Evolutionary conservation across 257 asterid genomes (phyloP), one percentile per base, ranked within the genome.

Genomic region (Verbascum thapsus): DNA sequence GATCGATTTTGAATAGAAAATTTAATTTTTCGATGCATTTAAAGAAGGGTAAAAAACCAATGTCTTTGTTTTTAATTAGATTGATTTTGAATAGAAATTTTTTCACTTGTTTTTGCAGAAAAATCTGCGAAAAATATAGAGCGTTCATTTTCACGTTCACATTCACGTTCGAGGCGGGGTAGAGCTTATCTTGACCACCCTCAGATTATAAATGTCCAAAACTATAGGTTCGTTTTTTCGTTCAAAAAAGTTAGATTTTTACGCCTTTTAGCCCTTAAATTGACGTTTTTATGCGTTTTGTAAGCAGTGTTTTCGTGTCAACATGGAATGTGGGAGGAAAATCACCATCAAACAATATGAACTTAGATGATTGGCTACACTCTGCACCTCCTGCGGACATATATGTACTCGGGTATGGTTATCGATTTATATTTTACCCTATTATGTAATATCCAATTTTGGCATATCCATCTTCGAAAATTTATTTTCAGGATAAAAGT

Each of bases 261-360:
- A n/a, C n/a, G n/a, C n/a, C n/a, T n/a, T n/a, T n/a, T n/a, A n/a
- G n/a, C n/a, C n/a, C n/a, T n/a, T n/a, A n/a, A n/a, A n/a, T n/a
- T n/a, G n/a, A n/a, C n/a, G n/a, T n/a, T n/a, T n/a, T 65, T 52
- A 32, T 5, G 6, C 7, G 11, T 32, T 40, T 30, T 56, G 73
- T 53, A 60, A 38, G 72, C 88, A 94, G 99, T 37, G 74, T 85
- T 64, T 94, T 94, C 58, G 95, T 86, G 11, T 86, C 99, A 12
- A 85, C 99, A 7, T 94, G 99, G 99, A 94, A 94, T 48, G 95
- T 90, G 61, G 99, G 87, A 37, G 99, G 99, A 69, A 90, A 80
- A 75, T 49, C 92, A 6, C 98, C 96, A 1, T 60, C 78, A 9
- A 77, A 72, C 61, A 78, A 74, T 64, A 72, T 87, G 91, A 82